phyloP scores from a whole-genome alignment of 768 basidiomycete genomes.

The Mycena floridula region DNA sequence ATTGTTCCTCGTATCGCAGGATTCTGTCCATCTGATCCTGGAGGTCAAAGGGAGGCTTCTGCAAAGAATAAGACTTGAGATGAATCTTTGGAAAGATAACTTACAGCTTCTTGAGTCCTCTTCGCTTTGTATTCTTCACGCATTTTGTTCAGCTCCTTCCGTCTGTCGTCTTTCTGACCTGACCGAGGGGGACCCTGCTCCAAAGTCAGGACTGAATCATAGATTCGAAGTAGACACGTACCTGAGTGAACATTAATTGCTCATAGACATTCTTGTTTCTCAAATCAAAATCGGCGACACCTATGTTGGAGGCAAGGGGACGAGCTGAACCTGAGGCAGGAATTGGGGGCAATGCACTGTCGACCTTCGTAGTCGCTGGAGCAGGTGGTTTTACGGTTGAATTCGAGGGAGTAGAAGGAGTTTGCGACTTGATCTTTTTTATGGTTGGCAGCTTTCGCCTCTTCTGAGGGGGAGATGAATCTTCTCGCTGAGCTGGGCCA shows the following conservation, averaged over 20 bases:
- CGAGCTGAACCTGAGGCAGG: neutral
- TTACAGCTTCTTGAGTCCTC: conserved; percentile 48
- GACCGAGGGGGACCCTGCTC: too few species aligned
- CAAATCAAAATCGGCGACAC: conserved; percentile 60
- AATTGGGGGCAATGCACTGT: neutral
- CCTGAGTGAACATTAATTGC: too few species aligned
- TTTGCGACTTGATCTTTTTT: conserved; percentile 60
- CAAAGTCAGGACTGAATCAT: too few species aligned
- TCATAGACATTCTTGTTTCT: conserved; percentile 57
- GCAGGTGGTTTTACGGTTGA: neutral
- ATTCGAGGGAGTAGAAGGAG: conserved; percentile 15
- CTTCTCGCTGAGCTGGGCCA: conserved; percentile 26
- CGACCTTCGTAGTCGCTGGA: neutral
- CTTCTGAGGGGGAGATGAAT: conserved; percentile 38
- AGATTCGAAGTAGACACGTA: too few species aligned
- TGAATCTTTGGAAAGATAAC: too few species aligned
- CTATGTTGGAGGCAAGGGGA: too few species aligned
- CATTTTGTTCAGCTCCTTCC: conserved; percentile 62
- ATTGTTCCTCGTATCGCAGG: conserved; percentile 51
- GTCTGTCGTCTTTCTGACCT: conserved; percentile 60
- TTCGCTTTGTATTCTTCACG: conserved; percentile 62
- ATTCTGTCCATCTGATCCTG: conserved; percentile 60
- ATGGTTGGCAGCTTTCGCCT: conserved; percentile 65
- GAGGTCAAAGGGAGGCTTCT: conserved; percentile 49
- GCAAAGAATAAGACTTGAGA: neutral